Conservation (phyloP, 495 filamentous ascomycete genomes). For the Trichoderma erinaceum region DNA sequence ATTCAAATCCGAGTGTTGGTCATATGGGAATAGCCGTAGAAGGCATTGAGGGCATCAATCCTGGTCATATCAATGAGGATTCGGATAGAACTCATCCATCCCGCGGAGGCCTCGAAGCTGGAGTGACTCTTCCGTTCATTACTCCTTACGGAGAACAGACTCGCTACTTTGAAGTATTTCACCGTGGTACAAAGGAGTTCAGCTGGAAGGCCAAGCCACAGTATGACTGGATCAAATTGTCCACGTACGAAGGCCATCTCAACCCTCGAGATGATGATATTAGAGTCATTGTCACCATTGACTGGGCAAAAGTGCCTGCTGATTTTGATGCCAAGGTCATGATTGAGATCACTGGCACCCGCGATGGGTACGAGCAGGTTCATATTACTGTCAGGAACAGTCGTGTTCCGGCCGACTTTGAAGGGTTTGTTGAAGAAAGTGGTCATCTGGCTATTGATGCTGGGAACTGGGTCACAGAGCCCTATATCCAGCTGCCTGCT, state of each 20-base stretch:
- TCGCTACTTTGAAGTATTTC: slow-evolving; percentile 6
- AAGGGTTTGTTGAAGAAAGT: background rate
- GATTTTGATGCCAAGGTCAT: slow-evolving; percentile 2
- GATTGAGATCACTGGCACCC: background rate
- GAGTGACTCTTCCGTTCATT: background rate
- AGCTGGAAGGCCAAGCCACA: background rate
- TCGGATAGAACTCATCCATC: slow-evolving; percentile 2
- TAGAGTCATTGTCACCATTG: background rate
- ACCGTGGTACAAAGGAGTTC: slow-evolving; percentile 1
- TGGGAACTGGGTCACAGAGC: background rate
- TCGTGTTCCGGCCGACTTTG: slow-evolving; percentile 1
- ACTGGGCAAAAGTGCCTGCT: background rate
- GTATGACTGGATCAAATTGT: slow-evolving; percentile 1
- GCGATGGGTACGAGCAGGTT: slow-evolving; percentile 5
- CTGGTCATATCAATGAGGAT: slow-evolving; percentile 7
- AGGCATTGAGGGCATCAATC: background rate
- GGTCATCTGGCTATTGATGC: slow-evolving; percentile 6
- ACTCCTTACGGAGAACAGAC: slow-evolving; percentile 9
- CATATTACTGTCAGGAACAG: slow-evolving; percentile 2
- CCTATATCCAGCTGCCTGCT: slow-evolving; percentile 11
- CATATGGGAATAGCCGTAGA: slow-evolving; percentile 4
- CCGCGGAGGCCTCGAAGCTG: background rate
- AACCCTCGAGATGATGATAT: slow-evolving; percentile 8
- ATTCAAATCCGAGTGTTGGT: slow-evolving; percentile 3
- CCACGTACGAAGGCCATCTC: background rate